Evolutionary conservation across 768 basidiomycete species (phyloP), one percentile per base, ranked within the genome.

Genomic region (Tricholomella constricta): DNA sequence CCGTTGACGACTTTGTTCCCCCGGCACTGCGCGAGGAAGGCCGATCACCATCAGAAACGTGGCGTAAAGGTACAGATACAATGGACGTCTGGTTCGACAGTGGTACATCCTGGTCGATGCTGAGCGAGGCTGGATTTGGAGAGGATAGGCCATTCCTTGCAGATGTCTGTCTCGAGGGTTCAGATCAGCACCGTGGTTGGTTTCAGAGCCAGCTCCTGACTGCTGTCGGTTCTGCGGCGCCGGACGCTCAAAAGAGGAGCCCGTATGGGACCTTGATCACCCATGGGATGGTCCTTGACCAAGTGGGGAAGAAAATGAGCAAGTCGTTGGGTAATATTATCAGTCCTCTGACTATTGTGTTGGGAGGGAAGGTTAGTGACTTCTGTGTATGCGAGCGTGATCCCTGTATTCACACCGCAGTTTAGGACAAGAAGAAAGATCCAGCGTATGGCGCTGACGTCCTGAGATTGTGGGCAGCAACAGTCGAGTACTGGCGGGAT

Each of bases 81-180:
- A 94, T 98, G 86, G 96, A 99, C 67, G 96, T 99, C 14, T 99
- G 96, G 96, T 98, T 98, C 60, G 96, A 99, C 70, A 95, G 92
- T 61, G 96, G 96, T 4, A 86, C 90, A 2, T 91, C 94, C 3
- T 99, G 96, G 96, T 86, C 91, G 2, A 80, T 91, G 76, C 72
- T 96, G 15, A 58, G 62, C 6, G 72, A 72, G 32, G 72, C 75
- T 45, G 75, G 68, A 17, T 69, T 72, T 15, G 55, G 47, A 11
- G 60, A 59, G 29, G 56, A 46, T 40, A 65, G 74, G 57, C 70
- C 65, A 26, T 73, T 79, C 46, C 72, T 76, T 37, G 91, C 94
- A 1, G 94, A 98, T 62, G 78, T 98, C 25, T 96, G 92, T 65
- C 72, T 99, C 25, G 96, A 99, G 64, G 97, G 97, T 12, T 89